Evolutionary conservation across 805 yeast genomes (phyloP).

Genomic region (Hanseniaspora mollemarum): DNA sequence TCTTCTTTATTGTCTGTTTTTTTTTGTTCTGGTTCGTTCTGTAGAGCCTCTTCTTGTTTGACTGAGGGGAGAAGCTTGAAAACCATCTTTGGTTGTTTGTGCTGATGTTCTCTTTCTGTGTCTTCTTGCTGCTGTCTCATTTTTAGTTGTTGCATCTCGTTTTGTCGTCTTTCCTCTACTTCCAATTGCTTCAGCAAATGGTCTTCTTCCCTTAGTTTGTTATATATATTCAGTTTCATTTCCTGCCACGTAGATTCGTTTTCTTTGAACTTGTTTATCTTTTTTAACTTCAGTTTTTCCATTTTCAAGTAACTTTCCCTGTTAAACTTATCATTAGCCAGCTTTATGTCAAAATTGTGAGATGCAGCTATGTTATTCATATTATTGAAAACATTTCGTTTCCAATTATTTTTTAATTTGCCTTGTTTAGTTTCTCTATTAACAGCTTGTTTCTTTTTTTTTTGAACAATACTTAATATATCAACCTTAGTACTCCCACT

Average conservation of each 20-base stretch:
- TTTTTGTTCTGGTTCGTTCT: not conserved
- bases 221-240: constrained; percentile 7
- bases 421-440: not conserved
- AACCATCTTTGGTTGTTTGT: constrained; percentile 9
- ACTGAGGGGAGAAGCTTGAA: not conserved
- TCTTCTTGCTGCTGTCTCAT: constrained; percentile 4
- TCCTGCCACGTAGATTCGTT: constrained; percentile 11
- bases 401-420: constrained; percentile 1
- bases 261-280: constrained; percentile 12
- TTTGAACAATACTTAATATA: not conserved
- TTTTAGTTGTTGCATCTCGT: constrained; percentile 7
- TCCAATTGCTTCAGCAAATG: constrained; percentile 7
- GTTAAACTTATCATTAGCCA: constrained; percentile 7
- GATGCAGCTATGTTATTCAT: not conserved
- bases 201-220: constrained; percentile 1
- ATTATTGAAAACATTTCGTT: constrained; percentile 7
- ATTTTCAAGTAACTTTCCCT: constrained; percentile 1
- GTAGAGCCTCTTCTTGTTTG: not conserved
- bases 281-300: constrained; percentile 4
- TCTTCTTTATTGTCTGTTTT: not conserved
- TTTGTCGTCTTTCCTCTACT: constrained; percentile 7
- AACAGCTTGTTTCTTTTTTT: not conserved
- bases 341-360: not conserved
- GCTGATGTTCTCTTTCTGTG: not conserved
- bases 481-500: not conserved